Evolutionary conservation across 345 rosid species (phyloP).

Genomic region (Pugionium cornutum): DNA sequence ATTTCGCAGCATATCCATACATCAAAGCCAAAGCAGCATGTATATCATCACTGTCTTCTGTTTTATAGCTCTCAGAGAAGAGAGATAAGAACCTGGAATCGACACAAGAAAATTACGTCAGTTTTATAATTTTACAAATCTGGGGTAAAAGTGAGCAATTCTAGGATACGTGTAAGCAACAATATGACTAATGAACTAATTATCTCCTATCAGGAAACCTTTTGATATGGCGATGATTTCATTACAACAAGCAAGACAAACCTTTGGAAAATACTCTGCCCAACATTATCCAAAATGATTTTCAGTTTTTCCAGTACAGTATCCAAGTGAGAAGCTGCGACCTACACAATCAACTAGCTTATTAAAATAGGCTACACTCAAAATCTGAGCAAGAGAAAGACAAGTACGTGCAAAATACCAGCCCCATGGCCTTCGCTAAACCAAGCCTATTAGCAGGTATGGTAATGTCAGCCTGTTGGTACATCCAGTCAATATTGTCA

Average conservation of each 20-base stretch:
- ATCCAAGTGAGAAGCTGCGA: constrained; percentile 96
- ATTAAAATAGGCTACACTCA: constrained; percentile 25
- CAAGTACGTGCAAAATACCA: constrained; percentile 55
- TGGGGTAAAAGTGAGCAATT: constrained; percentile 14
- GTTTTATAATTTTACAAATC: background rate
- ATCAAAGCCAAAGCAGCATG: constrained; percentile 98
- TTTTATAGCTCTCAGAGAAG: constrained; percentile 71
- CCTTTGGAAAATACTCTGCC: constrained; percentile 83
- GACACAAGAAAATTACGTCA: constrained; percentile 36
- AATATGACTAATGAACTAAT: constrained; percentile 19
- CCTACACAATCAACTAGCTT: constrained; percentile 50
- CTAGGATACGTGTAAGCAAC: constrained; percentile 16
- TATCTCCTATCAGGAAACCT: constrained; percentile 16
- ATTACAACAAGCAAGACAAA: constrained; percentile 35
- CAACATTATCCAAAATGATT: constrained; percentile 78
- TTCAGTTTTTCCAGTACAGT: constrained; percentile 91
- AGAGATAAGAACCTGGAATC: constrained; percentile 74
- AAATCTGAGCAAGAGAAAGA: constrained; percentile 16
- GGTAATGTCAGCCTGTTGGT: constrained; percentile 75
- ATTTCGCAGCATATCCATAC: constrained; percentile 99
- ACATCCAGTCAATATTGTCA: constrained; percentile 88
- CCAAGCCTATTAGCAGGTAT: constrained; percentile 93
- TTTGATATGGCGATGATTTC: constrained; percentile 1
- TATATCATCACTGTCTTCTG: constrained; percentile 93
- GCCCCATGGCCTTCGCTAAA: constrained; percentile 96